Evolutionary conservation across 495 filamentous ascomycete genomes (phyloP), one percentile per base, ranked within the genome.

Genomic region (Hyaloscypha hepaticicola): DNA sequence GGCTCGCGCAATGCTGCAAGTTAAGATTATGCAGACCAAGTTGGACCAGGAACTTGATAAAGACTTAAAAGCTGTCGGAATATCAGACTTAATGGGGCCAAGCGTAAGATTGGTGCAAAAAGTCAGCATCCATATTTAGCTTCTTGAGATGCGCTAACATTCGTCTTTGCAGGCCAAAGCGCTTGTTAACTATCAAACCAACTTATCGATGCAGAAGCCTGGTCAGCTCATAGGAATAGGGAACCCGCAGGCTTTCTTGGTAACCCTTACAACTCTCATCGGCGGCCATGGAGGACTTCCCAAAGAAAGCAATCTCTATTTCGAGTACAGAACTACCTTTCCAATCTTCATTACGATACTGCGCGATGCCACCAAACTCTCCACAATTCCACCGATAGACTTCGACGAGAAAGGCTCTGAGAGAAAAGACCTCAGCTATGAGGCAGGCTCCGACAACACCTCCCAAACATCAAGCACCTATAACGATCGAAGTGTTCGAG

Each of bases 311-410:
- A 56, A 1, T 6, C 29, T 66, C 9, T 45, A n/a, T 45, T 66
- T 60, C 48, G 7, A n/a, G 16, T 60, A 60, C 34, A 53, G 38
- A 29, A 55, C 52, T 3, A 27, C 60, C 14, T 63, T 63, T 58
- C 16, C 38, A 12, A n/a, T n/a, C 5, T 67, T 63, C 38, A 1
- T 51, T 52, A 53, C 16, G 9, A 48, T 25, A 34, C 65, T 67
- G 25, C 65, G 51, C n/a, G 55, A 63, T 51, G 53, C 51, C 8
- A 67, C 53, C 1, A 12, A 58, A 38, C 34, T 58, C 2, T 58
- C 52, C 25, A 34, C 16, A 1, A 63, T 63, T 51, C 65, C 65
- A 16, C 65, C 65, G 27, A 45, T 49, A 45, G n/a, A 56, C 28
- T 22, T 41, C n/a, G 9, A 14, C 16, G 6, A 45, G 1, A 45